These are phyloP conservation scores for Dentipellis sp. DNA, from an alignment of 768 basidiomycete species.

Conservation along the genomic window DNA sequence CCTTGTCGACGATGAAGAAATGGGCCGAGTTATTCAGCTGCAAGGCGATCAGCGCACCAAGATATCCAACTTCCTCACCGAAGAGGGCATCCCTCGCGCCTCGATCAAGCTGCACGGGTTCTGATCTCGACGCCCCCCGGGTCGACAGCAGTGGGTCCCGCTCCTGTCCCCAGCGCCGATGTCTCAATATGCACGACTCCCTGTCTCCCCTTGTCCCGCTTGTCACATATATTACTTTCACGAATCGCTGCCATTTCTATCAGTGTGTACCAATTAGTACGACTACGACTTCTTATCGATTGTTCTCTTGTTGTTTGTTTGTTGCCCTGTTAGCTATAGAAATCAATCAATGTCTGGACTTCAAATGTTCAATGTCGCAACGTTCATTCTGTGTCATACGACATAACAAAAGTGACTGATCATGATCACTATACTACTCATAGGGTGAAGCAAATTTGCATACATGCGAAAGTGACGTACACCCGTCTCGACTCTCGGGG, in stretches of 20 bases:
- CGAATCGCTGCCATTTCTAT: not conserved
- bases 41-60: slow-evolving; percentile 96
- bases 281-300: not conserved
- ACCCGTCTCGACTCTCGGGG: too few species aligned
- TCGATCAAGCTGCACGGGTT: slow-evolving; percentile 88
- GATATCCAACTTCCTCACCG: slow-evolving; percentile 80
- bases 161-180: not conserved
- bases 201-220: not conserved
- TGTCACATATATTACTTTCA: slow-evolving; percentile 1
- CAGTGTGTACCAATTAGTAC: not conserved
- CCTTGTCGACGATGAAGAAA: slow-evolving; percentile 89
- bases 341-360: not conserved
- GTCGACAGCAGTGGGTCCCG: not conserved
- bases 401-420: too few species aligned
- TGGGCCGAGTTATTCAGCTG: slow-evolving; percentile 96
- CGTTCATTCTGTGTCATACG: not conserved
- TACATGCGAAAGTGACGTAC: too few species aligned
- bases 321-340: not conserved
- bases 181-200: not conserved
- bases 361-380: not conserved
- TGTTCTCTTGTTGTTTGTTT: not conserved
- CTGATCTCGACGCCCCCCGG: slow-evolving; percentile 28
- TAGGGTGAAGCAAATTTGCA: too few species aligned
- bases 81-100: slow-evolving; percentile 68
- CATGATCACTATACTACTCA: too few species aligned